These are phyloP conservation scores for Leptographium galeiforme DNA, from an alignment of 2,329 filamentous ascomycete species.

Conservation along the genomic window DNA sequence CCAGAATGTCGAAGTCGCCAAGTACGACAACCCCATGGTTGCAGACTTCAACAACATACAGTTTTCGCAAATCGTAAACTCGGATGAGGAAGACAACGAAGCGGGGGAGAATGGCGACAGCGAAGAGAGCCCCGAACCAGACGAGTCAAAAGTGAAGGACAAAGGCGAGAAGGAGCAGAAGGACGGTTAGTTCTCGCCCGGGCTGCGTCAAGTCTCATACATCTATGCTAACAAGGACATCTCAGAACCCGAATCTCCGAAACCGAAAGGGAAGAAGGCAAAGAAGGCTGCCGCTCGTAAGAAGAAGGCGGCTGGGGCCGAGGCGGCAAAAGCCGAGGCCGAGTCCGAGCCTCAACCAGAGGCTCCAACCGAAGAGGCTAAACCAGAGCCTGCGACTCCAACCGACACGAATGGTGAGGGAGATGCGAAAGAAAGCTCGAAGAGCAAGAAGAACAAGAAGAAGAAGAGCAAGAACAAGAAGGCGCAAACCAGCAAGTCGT, in stretches of 20 bases:
- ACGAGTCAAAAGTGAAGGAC: neutral
- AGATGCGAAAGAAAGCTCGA: too few species aligned
- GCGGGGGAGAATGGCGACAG: slow-evolving; percentile 9
- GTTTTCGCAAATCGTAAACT: slow-evolving; percentile 25
- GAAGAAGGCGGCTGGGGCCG: too few species aligned
- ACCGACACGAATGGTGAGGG: too few species aligned
- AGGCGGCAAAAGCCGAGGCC: too few species aligned
- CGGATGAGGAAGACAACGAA: slow-evolving; percentile 23
- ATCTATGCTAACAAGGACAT: neutral
- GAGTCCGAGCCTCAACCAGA: neutral
- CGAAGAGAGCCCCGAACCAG: neutral
- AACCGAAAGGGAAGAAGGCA: neutral
- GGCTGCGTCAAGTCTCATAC: too few species aligned
- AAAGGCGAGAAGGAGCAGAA: neutral
- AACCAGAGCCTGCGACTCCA: too few species aligned
- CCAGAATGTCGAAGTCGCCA: slow-evolving; percentile 25
- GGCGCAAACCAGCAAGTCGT: too few species aligned
- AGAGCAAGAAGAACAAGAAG: too few species aligned
- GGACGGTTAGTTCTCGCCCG: neutral
- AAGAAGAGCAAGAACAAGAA: too few species aligned
- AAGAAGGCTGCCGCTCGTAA: too few species aligned
- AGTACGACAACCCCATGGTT: slow-evolving; percentile 26
- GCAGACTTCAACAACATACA: slow-evolving; percentile 28
- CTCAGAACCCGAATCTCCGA: neutral
- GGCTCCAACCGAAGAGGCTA: neutral